Conservation (phyloP, 352 stramenopile species). For the Pythium brassicae region DNA sequence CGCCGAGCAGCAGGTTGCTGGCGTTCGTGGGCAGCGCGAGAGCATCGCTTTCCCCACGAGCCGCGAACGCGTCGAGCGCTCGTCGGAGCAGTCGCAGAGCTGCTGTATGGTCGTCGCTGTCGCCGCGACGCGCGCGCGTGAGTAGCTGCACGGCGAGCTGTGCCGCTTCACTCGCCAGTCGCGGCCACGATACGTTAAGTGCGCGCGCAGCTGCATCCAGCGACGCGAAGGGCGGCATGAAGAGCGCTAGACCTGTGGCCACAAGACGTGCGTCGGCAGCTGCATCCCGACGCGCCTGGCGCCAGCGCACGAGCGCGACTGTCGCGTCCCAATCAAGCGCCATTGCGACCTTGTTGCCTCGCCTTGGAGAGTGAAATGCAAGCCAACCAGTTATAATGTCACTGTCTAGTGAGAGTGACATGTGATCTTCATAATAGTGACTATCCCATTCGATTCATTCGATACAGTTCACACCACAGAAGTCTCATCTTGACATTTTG, state of each 20-base stretch:
- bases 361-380: background rate
- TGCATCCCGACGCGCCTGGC: constrained; percentile 49
- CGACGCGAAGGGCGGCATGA: constrained; percentile 17
- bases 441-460: no score
- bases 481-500: no score
- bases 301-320: constrained; percentile 66
- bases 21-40: constrained; percentile 54
- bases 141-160: constrained; percentile 70
- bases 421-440: no score
- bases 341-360: no score
- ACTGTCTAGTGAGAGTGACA: background rate
- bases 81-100: constrained; percentile 56
- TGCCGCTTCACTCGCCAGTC: constrained; percentile 50
- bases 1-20: constrained; percentile 68
- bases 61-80: constrained; percentile 37
- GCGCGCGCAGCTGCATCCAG: constrained; percentile 29
- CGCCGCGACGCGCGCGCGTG: constrained; percentile 44
- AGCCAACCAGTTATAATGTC: background rate
- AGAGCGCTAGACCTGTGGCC: constrained; percentile 25
- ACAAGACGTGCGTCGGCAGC: constrained; percentile 43
- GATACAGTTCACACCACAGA: no score
- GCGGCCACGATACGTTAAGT: constrained; percentile 59
- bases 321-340: constrained; percentile 26
- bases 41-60: constrained; percentile 14
- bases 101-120: constrained; percentile 22